Evolutionary conservation across 768 basidiomycete genomes (phyloP), one percentile per base, ranked within the genome.

Genomic region (Russula compacta): DNA sequence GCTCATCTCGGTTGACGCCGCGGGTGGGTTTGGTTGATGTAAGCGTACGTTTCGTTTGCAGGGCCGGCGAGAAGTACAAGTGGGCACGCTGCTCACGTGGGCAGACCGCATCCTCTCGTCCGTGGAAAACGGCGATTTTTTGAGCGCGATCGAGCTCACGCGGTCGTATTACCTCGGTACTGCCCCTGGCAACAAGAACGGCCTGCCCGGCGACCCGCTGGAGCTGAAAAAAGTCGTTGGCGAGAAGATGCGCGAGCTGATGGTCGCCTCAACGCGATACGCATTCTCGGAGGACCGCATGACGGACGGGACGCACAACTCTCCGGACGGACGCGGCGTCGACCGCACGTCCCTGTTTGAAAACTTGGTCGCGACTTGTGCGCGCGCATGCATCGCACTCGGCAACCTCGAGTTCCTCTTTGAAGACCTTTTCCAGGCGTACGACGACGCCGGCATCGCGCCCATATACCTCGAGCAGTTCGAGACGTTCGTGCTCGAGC

Each of bases 231-330:
- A 73, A 32, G 75, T 91, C 36, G 83, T 97, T 43, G 89, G 87
- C 2, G 78, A 81, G 55, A 87, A 89, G 68, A 78, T 98, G 60
- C 80, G 79, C 39, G 89, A 88, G 60, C 78, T 99, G 35, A 89
- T 99, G 86, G 74, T 77, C 11, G 93, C 97, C 2, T 97, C 97
- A 1, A 78, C 88, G 44, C 83, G 79, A 19, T 98, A 95, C 72
- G 85, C 89, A 1, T 99, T 99, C 72, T 95, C 95, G 2, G 92
- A 97, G 68, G 93, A 98, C 14, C 86, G 97, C 29, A 86, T 98
- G 83, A 85, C 79, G 24, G 97, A 98, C 71, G 82, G 80, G 43
- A 95, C 94, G 2, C 94, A 98, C 73, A 70, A 75, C 54, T 87
- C 84, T 14, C 80, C 83, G 7, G 89, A 94, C 70, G 87, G 88